Evolutionary conservation across 768 basidiomycete species (phyloP).

Genomic region (Hortiboletus campestris): DNA sequence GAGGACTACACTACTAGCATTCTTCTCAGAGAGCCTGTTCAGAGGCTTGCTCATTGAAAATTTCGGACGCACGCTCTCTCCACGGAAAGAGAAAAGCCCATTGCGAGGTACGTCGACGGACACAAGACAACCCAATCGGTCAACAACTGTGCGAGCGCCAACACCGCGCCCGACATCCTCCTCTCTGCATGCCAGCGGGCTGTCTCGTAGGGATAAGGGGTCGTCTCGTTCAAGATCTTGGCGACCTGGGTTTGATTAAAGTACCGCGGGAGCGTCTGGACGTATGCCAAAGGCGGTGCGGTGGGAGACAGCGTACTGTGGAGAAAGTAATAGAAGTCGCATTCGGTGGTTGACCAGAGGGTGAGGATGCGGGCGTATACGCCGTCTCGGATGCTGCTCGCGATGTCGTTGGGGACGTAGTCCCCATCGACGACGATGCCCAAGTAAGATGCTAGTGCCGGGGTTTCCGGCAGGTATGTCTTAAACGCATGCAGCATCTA

Average conservation of each 20-base stretch:
- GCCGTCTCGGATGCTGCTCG: constrained; percentile 12
- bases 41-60: no score
- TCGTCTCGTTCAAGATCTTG: constrained; percentile 11
- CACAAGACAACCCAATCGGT: constrained; percentile 14
- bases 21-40: no score
- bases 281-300: constrained; percentile 8
- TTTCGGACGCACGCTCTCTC: no score
- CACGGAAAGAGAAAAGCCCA: no score
- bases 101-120: constrained; percentile 14
- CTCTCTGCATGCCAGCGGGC: background rate
- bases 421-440: constrained; percentile 17
- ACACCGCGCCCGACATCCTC: constrained; percentile 14
- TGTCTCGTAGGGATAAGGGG: constrained; percentile 6
- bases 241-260: constrained; percentile 10
- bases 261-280: background rate
- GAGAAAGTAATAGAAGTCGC: constrained; percentile 21
- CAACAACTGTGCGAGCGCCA: constrained; percentile 10
- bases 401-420: constrained; percentile 13
- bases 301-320: constrained; percentile 10
- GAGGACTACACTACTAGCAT: no score
- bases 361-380: constrained; percentile 14
- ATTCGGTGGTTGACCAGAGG: constrained; percentile 17
- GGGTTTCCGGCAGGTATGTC: constrained; percentile 7
- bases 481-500: constrained; percentile 6
- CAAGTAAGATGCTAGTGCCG: constrained; percentile 5